phyloP scores from a whole-genome alignment of 768 basidiomycete genomes.

The Fomitopsis serialis region DNA sequence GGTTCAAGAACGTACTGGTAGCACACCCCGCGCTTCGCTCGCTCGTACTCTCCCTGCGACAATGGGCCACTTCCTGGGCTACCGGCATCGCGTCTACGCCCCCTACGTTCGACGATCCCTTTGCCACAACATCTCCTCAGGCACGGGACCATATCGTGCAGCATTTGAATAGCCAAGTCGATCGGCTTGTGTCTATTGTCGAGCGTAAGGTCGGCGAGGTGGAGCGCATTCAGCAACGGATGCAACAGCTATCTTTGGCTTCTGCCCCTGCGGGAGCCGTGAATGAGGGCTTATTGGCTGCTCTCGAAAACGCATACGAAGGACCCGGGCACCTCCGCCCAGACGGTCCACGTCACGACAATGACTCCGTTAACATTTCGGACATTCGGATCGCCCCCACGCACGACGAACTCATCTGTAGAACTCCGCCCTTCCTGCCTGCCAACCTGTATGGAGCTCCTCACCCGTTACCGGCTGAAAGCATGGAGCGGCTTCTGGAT shows the following conservation, averaged over 20 bases:
- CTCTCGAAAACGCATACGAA: conserved; percentile 14
- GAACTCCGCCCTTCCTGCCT: conserved; percentile 51
- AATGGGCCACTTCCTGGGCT: conserved; percentile 22
- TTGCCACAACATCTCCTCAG: conserved; percentile 1
- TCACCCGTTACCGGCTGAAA: conserved; percentile 49
- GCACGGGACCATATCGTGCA: conserved; percentile 10
- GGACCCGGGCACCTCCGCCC: conserved; percentile 26
- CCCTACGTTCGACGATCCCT: conserved; percentile 17
- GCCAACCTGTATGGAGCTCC: conserved; percentile 54
- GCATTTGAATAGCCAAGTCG: conserved; percentile 11
- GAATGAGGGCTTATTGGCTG: conserved; percentile 13
- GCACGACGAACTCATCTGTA: conserved; percentile 54
- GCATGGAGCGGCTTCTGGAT: conserved; percentile 65
- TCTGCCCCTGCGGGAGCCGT: background rate
- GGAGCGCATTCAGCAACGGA: background rate
- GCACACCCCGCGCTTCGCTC: conserved; percentile 11
- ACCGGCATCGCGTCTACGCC: conserved; percentile 12
- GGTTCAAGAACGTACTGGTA: conserved; percentile 21
- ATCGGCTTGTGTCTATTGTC: conserved; percentile 17
- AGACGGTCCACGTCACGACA: conserved; percentile 61
- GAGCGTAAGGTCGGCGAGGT: conserved; percentile 15
- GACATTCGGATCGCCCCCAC: conserved; percentile 70
- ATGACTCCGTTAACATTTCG: conserved; percentile 50
- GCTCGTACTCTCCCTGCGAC: conserved; percentile 15
- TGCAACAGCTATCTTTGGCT: background rate